A percentile compares a stretch with the other conserved stretches of the same genome.
phyloP scores from a whole-genome alignment of 202 grass and related monocot genomes.

The Setaria italica region DNA sequence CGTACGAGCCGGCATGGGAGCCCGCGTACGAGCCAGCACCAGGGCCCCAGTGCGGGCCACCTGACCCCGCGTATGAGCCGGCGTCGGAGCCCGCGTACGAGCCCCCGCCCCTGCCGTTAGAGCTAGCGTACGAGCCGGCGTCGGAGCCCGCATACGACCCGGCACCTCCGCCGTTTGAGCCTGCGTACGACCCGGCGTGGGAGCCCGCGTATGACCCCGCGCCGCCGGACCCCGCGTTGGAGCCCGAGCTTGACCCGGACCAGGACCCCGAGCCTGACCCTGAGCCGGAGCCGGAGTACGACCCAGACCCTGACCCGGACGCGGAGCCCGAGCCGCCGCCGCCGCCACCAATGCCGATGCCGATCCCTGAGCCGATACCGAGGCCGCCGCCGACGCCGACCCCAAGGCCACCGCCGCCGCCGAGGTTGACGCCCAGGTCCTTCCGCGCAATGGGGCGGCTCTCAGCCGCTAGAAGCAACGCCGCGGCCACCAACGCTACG shows the following conservation, averaged over 20 bases:
- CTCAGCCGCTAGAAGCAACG: conserved; percentile 38
- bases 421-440: conserved; percentile 62
- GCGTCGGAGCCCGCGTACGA: conserved; percentile 17
- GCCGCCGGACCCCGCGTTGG: neutral
- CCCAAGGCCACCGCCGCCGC: conserved; percentile 33
- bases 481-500: conserved; percentile 34
- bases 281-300: conserved; percentile 32
- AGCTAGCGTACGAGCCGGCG: conserved; percentile 17
- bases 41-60: conserved; percentile 33
- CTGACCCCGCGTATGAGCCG: conserved; percentile 42
- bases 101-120: conserved; percentile 5
- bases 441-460: conserved; percentile 58
- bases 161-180: conserved; percentile 7
- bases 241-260: conserved; percentile 32
- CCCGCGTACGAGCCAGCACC: conserved; percentile 38
- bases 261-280: conserved; percentile 16
- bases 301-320: conserved; percentile 53
- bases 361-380: conserved; percentile 52
- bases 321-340: conserved; percentile 41
- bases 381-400: conserved; percentile 16
- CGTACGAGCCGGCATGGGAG: neutral
- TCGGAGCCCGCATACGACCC: conserved; percentile 9
- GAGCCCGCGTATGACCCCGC: conserved; percentile 48
- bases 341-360: conserved; percentile 48
- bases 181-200: conserved; percentile 45